Conservation (phyloP, 768 basidiomycete species). For the Tricholoma furcatifolium region DNA sequence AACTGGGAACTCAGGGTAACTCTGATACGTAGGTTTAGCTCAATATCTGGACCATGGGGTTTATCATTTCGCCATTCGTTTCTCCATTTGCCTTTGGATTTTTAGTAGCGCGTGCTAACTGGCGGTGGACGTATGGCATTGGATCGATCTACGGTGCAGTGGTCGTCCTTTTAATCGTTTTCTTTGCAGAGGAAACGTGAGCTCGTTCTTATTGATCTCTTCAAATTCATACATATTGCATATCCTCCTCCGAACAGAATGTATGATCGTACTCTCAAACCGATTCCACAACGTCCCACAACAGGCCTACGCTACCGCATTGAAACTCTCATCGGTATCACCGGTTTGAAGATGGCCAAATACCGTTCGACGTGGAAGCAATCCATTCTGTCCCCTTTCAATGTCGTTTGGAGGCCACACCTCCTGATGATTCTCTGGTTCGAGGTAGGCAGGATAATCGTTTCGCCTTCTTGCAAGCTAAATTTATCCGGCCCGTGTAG, state of each 20-base stretch:
- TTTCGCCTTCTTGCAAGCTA: constrained; percentile 1
- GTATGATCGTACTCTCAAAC: constrained; percentile 49
- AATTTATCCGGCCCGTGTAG: constrained; percentile 1
- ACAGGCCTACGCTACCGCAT: constrained; percentile 43
- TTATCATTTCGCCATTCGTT: constrained; percentile 58
- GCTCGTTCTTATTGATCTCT: constrained; percentile 16
- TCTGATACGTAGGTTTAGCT: constrained; percentile 31
- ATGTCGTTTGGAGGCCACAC: constrained; percentile 50
- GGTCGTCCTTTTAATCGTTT: constrained; percentile 39
- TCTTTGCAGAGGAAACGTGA: constrained; percentile 60
- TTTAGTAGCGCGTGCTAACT: constrained; percentile 55
- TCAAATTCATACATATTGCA: not conserved
- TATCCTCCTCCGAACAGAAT: constrained; percentile 27
- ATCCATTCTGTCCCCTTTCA: constrained; percentile 32
- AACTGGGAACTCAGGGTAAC: constrained; percentile 17
- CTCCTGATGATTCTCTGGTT: constrained; percentile 38
- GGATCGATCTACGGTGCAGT: constrained; percentile 55
- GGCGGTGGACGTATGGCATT: constrained; percentile 68
- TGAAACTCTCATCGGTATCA: constrained; percentile 52
- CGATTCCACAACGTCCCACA: constrained; percentile 36
- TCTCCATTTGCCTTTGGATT: constrained; percentile 70
- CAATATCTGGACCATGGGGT: constrained; percentile 59
- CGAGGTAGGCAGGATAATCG: constrained; percentile 26
- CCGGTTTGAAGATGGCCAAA: constrained; percentile 48
- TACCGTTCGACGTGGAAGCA: constrained; percentile 36